These are phyloP conservation scores for Raphanus hybrid DNA, from an alignment of 441 rosid species.

Conservation along the genomic window DNA sequence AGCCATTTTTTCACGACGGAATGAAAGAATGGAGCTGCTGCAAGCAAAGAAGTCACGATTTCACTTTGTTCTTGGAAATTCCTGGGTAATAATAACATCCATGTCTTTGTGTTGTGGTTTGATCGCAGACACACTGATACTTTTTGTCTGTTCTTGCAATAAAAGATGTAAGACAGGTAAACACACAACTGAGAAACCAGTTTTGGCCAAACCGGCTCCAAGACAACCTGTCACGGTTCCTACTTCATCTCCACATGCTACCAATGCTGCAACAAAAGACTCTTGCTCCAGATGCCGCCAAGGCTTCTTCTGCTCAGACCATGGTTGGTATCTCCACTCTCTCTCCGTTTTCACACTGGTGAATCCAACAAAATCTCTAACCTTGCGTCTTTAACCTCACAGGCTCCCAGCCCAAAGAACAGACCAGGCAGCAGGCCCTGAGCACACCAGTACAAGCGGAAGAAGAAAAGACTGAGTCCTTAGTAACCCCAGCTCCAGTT, in stretches of 20 bases:
- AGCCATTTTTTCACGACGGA: conserved; percentile 94
- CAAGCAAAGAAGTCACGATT: conserved; percentile 94
- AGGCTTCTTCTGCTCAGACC: conserved; percentile 98
- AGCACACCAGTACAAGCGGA: conserved; percentile 27
- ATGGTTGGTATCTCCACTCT: conserved; percentile 58
- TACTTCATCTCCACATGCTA: conserved; percentile 42
- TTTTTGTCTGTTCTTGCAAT: conserved; percentile 35
- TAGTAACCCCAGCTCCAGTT: conserved; percentile 40
- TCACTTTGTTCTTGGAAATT: conserved; percentile 77
- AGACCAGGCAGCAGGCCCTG: conserved; percentile 19
- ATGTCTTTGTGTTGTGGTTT: neutral
- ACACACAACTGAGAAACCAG: conserved; percentile 93
- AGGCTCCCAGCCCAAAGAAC: conserved; percentile 71
- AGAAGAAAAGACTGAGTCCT: conserved; percentile 32
- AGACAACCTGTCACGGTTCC: conserved; percentile 46
- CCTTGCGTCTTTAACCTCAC: conserved; percentile 1
- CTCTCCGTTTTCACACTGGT: neutral
- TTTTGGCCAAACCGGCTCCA: conserved; percentile 53
- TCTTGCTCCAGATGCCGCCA: conserved; percentile 85
- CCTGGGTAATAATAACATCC: conserved; percentile 64
- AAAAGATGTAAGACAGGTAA: conserved; percentile 92
- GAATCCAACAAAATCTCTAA: neutral
- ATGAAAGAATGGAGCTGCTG: conserved; percentile 99
- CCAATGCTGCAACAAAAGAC: conserved; percentile 57
- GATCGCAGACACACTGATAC: neutral